Base-by-base conservation (phyloP, 177 flowering plant genomes). In the Telopea speciosissima region DNA sequence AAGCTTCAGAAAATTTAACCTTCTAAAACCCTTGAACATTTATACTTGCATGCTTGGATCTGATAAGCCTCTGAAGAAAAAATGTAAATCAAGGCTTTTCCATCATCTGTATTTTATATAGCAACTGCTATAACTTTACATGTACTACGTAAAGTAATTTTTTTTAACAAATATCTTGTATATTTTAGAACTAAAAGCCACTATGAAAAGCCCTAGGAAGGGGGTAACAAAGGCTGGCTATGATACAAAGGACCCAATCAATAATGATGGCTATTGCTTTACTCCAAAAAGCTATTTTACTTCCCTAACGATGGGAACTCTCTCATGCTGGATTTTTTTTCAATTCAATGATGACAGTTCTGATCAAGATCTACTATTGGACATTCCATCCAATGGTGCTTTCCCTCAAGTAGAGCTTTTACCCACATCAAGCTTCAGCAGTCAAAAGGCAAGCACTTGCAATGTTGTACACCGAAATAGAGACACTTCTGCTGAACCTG, bases 371-470 rank as follows among this genome's bases (percentile, higher is more conserved):
- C 78, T 92, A 76, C 91, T 92, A 70, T 81, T 92, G 62, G 92
- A 92, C 65, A 81, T 95, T 60, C 97, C 93, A 59, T 85, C 91
- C 67, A 85, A 87, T 66, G 75, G 87, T 60, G 85, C 88, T 42
- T 88, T 92, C 67, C 89, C 97, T 2, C 86, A 92, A 75, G 97
- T 97, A 65, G 97, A 94, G 80, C 96, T 92, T 59, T 86, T 94
- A 52, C 79, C 72, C 73, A 87, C 88, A 24, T 63, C 82, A 45
- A 81, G 85, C 74, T 83, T 78, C 67, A 78, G 79, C 28, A 69
- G 77, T 36, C 86, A 79, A 31, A 83, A 76, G 74, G 83, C 86
- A 44, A 89, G 88, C 80, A 81, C 85, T 76, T 85, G 90, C 70
- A 88, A 89, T 76, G 74, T 84, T n/a, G 70, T 69, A 49, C 74